Evolutionary conservation across 306 rosid species (phyloP), one percentile per base, ranked within the genome.

Genomic region (Acacia crassicarpa): DNA sequence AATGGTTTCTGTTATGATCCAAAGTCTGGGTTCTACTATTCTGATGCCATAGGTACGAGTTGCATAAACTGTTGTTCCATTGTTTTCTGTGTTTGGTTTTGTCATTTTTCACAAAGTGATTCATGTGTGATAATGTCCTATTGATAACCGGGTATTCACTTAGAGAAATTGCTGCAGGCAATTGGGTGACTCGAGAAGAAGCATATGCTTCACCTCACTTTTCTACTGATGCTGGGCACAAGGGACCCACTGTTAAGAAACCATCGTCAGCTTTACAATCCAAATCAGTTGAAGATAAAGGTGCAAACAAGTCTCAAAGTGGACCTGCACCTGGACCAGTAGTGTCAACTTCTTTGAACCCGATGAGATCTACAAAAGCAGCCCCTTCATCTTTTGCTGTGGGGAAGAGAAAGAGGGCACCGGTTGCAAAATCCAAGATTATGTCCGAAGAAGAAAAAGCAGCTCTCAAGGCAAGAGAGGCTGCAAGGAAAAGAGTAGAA

Each of bases 121-220:
- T 56, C 44, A 9, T 68, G 56, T 44, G 45, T 72, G 35, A 51
- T 45, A 48, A 70, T 72, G 44, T 61, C 74, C 17, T 23, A 45
- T 59, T 76, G 44, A 84, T 67, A 66, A 72, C 66, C 48, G 53
- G 83, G 72, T 84, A 84, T 77, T 86, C 62, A 87, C 83, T 45
- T 83, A 22, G 76, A 67, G 63, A 79, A 78, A 77, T 66, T 83
- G 85, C 83, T 76, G 89, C 93, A 93, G 99, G 97, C 27, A 95
- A 92, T 84, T 95, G 99, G 98, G 97, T 93, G 88, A 86, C 96
- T 68, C 91, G 85, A 84, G 98, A 95, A 88, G 99, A 95, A 87
- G 99, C 98, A 77, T 90, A 87, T 82, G 91, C 96, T 32, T 86
- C 91, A 17, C 91, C 94, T 25, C 93, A 92, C 84, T 93, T 89